Percentiles rank a stretch among this genome's conserved stretches.
phyloP scores from a whole-genome alignment of 2,329 filamentous ascomycete species.

The Neonectria punicea region DNA sequence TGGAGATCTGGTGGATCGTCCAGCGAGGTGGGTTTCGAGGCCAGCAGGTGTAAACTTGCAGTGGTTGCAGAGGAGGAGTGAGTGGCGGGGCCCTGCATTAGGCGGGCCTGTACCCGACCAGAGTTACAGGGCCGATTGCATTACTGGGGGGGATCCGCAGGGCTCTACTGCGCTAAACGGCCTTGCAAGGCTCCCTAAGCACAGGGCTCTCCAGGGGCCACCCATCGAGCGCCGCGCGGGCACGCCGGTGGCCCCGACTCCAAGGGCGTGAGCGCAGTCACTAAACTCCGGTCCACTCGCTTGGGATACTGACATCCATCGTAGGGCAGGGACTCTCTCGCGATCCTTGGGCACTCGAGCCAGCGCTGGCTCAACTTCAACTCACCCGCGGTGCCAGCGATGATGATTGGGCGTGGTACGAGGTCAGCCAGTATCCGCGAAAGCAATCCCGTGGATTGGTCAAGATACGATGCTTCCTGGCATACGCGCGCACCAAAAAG shows the following conservation, averaged over 20 bases:
- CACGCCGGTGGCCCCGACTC: constrained; percentile 28
- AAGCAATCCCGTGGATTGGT: constrained; percentile 8
- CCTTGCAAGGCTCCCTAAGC: constrained; percentile 15
- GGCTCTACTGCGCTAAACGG: neutral
- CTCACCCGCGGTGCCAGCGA: neutral
- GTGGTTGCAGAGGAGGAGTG: constrained; percentile 4
- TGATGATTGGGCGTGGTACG: constrained; percentile 10
- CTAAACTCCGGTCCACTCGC: neutral
- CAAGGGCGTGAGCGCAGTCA: constrained; percentile 16
- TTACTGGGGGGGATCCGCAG: neutral
- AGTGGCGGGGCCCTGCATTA: constrained; percentile 5
- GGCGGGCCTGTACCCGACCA: constrained; percentile 4
- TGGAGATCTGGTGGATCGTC: constrained; percentile 8
- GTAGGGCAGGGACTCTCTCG: constrained; percentile 2
- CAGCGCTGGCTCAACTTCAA: neutral
- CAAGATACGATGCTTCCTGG: constrained; percentile 3
- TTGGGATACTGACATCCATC: neutral
- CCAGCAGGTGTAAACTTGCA: neutral
- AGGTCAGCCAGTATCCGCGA: constrained; percentile 13
- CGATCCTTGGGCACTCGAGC: neutral
- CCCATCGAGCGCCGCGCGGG: constrained; percentile 15
- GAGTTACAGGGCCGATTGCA: constrained; percentile 8
- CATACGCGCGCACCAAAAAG: constrained; percentile 14
- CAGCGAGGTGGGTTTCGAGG: neutral
- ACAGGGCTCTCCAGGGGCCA: constrained; percentile 8